These are phyloP conservation scores for Calonectria ilicicola DNA, from an alignment of 2,329 filamentous ascomycete genomes.

Conservation along the genomic window DNA sequence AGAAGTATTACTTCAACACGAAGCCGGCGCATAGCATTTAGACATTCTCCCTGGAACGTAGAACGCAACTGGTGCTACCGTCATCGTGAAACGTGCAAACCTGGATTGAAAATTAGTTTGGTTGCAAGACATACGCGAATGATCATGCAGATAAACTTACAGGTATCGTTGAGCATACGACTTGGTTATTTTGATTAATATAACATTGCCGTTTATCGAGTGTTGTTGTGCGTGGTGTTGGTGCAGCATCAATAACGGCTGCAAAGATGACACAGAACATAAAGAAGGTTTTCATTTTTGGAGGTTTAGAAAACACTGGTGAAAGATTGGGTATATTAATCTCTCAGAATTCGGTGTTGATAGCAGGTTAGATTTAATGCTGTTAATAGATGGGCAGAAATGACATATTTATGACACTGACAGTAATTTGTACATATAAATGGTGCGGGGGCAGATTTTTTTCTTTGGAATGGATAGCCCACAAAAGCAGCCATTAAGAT, in stretches of 20 bases:
- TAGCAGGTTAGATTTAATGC: too few species aligned
- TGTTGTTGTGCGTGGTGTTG: neutral
- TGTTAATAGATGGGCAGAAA: neutral
- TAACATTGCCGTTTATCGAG: neutral
- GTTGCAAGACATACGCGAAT: neutral
- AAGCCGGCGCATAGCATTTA: too few species aligned
- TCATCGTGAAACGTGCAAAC: too few species aligned
- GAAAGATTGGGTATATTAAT: neutral
- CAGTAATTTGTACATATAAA: neutral
- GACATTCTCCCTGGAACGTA: too few species aligned
- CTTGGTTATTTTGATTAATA: neutral
- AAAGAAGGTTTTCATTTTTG: neutral
- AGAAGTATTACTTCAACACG: too few species aligned
- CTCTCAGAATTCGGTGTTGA: too few species aligned
- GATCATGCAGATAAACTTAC: neutral
- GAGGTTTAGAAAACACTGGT: too few species aligned
- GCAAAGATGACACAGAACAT: neutral
- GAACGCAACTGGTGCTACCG: too few species aligned
- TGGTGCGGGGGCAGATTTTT: neutral
- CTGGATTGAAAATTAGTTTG: neutral
- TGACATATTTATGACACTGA: neutral
- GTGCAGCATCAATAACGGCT: neutral
- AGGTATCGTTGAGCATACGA: neutral
- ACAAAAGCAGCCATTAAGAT: neutral
- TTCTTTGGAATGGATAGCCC: neutral